Conservation (phyloP, 441 rosid species). For the Adansonia rubrostipa region DNA sequence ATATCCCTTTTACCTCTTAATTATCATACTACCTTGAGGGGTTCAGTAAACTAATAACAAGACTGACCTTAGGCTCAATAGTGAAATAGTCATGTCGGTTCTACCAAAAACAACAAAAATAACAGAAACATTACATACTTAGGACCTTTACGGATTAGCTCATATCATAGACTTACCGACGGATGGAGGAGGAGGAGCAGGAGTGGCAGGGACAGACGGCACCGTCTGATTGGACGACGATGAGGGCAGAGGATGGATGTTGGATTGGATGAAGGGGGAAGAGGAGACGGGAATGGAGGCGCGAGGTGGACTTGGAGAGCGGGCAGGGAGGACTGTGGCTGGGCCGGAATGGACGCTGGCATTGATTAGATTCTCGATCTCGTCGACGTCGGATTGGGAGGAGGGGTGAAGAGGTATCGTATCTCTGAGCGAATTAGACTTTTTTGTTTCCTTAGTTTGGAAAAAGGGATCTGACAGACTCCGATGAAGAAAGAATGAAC, state of each 20-base stretch:
- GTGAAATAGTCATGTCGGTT: too few species aligned
- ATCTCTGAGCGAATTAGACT: conserved; percentile 72
- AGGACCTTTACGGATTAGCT: too few species aligned
- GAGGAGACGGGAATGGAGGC: conserved; percentile 78
- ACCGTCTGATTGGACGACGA: conserved; percentile 41
- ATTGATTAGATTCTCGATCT: conserved; percentile 85
- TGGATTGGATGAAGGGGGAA: conserved; percentile 66
- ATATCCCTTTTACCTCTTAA: too few species aligned
- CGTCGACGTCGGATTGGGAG: conserved; percentile 96
- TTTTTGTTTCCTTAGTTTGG: conserved; percentile 27
- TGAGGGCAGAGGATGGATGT: conserved; percentile 54
- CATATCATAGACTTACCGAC: conserved; percentile 20
- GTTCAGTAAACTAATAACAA: too few species aligned
- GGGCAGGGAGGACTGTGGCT: conserved; percentile 78
- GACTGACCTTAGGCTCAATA: too few species aligned
- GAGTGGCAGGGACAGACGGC: conserved; percentile 43
- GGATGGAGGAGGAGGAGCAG: conserved; percentile 52
- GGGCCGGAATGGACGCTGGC: conserved; percentile 63
- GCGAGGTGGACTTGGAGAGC: conserved; percentile 68
- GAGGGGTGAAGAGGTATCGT: conserved; percentile 74
- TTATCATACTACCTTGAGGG: too few species aligned
- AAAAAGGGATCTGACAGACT: too few species aligned
- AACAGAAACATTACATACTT: too few species aligned
- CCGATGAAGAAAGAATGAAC: too few species aligned
- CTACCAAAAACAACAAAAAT: too few species aligned